Evolutionary conservation across 768 basidiomycete genomes (phyloP).

Genomic region (Leccinum boreale): DNA sequence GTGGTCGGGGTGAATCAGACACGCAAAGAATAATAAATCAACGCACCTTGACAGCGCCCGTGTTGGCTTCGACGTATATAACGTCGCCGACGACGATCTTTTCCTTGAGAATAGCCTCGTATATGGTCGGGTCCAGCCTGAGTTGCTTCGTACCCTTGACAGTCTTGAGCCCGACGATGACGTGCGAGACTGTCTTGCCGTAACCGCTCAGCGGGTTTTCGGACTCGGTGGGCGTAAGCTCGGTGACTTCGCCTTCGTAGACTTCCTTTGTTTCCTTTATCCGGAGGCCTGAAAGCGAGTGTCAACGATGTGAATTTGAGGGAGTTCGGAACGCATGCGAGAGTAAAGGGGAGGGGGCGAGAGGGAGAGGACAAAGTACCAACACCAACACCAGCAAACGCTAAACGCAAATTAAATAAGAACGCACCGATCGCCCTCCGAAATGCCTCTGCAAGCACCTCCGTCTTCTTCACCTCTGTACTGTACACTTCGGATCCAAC

Average conservation of each 20-base stretch:
- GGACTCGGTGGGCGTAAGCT: slow-evolving; percentile 91
- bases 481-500: slow-evolving; percentile 97
- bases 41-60: slow-evolving; percentile 89
- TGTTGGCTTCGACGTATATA: slow-evolving; percentile 90
- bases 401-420: background rate
- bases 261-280: slow-evolving; percentile 99
- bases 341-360: background rate
- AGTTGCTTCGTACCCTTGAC: slow-evolving; percentile 92
- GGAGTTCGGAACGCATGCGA: background rate
- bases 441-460: slow-evolving; percentile 93
- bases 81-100: slow-evolving; percentile 96
- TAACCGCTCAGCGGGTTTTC: slow-evolving; percentile 98
- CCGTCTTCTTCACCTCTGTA: slow-evolving; percentile 98
- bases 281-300: slow-evolving; percentile 56
- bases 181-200: slow-evolving; percentile 98
- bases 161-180: slow-evolving; percentile 93
- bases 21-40: background rate
- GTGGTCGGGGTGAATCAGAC: background rate
- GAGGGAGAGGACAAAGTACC: background rate
- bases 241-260: slow-evolving; percentile 97
- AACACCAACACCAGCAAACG: background rate
- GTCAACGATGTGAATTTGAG: background rate
- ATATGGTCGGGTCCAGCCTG: slow-evolving; percentile 90
- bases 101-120: slow-evolving; percentile 96
- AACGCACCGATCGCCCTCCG: slow-evolving; percentile 89